Evolutionary conservation across 2,329 filamentous ascomycete genomes (phyloP).

Genomic region (Mollisia scopiformis): DNA sequence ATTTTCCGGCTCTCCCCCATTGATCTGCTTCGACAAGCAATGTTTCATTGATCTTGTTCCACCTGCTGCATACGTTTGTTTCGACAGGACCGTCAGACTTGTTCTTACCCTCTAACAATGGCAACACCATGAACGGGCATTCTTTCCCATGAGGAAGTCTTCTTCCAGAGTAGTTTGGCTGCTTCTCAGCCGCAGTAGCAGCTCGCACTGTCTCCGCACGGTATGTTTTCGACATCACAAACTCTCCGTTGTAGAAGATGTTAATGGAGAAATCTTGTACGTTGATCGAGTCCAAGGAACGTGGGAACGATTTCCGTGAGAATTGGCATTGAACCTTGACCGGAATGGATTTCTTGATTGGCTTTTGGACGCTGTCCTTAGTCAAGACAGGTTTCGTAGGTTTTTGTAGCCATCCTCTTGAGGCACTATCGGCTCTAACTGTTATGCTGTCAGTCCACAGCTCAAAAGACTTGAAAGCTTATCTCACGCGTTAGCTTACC

Average conservation of each 20-base stretch:
- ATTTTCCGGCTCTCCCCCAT: constrained; percentile 17
- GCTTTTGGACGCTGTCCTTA: neutral
- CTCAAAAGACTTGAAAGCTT: neutral
- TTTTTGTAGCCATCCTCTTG: neutral
- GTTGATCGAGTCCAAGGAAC: constrained; percentile 3
- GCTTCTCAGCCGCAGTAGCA: constrained; percentile 6
- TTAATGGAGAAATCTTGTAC: constrained; percentile 14
- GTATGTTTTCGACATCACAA: constrained; percentile 9
- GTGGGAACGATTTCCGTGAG: constrained; percentile 8
- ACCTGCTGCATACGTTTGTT: constrained; percentile 2
- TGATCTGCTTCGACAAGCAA: constrained; percentile 16
- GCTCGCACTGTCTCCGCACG: constrained; percentile 7
- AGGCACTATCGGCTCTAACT: neutral
- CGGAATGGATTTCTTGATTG: constrained; percentile 6
- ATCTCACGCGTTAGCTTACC: neutral
- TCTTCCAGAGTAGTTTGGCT: constrained; percentile 15
- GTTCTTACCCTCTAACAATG: neutral
- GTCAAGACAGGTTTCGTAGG: neutral
- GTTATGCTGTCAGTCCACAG: neutral
- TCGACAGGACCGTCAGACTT: neutral
- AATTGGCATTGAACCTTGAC: constrained; percentile 17
- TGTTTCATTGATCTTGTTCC: constrained; percentile 14
- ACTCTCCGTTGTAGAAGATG: constrained; percentile 22
- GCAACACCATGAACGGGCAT: constrained; percentile 14
- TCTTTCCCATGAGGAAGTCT: constrained; percentile 9